These are phyloP conservation scores for Vaccinium macrocarpon DNA, from an alignment of 148 eudicot genomes.

Conservation along the genomic window DNA sequence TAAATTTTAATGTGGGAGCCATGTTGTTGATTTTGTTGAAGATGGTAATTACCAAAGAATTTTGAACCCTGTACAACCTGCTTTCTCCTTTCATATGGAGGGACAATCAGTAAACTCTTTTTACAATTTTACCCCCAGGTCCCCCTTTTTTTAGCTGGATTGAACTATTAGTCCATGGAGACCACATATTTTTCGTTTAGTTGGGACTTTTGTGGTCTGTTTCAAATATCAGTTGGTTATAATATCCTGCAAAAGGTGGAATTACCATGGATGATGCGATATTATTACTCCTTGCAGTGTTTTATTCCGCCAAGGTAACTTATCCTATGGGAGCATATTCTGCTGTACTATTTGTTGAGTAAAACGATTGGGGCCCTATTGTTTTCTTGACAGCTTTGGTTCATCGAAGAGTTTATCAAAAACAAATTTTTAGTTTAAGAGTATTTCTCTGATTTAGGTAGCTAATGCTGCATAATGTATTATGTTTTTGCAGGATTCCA, in stretches of 20 bases:
- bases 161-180: background rate
- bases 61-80: background rate
- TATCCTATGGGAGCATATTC: background rate
- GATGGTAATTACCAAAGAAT: background rate
- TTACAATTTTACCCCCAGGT: background rate
- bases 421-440: background rate
- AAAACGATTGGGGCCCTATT: background rate
- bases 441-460: background rate
- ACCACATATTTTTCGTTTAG: background rate
- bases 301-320: background rate
- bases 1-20: background rate
- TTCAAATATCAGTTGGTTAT: background rate
- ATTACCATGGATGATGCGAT: background rate
- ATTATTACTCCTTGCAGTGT: background rate
- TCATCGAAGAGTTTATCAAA: background rate
- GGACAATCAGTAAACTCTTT: background rate
- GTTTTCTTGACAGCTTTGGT: background rate
- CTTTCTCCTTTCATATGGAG: background rate
- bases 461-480: background rate
- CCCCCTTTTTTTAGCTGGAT: background rate
- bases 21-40: background rate
- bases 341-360: background rate
- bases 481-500: constrained; percentile 11
- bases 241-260: background rate
- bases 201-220: background rate